Percentiles rank a stretch among this genome's conserved stretches.
These are phyloP conservation scores for Lyophyllum atratum DNA, from an alignment of 768 basidiomycete genomes.

Conservation along the genomic window DNA sequence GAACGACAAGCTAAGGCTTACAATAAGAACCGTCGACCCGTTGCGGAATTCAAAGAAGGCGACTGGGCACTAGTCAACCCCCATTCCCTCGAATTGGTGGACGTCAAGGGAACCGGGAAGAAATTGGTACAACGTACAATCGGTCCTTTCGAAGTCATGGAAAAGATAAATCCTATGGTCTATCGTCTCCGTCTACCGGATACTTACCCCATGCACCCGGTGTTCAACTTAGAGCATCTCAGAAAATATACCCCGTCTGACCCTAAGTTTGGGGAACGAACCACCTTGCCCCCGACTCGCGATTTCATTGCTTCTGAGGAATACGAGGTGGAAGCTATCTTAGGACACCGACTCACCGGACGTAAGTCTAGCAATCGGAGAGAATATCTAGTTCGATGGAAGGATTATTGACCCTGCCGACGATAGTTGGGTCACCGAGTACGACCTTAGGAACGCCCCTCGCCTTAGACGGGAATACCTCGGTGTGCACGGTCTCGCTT, in stretches of 20 bases:
- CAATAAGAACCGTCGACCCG: conserved; percentile 30
- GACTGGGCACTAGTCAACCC: neutral
- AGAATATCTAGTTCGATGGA: no score
- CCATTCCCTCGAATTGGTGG: neutral
- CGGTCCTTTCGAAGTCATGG: no score
- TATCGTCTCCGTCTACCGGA: conserved; percentile 23
- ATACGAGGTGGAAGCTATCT: neutral
- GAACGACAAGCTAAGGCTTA: neutral
- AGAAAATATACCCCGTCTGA: neutral
- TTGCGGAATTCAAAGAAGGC: neutral
- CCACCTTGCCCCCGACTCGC: neutral
- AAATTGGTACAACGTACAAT: no score
- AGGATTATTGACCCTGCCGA: neutral
- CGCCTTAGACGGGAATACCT: neutral
- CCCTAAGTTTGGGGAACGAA: neutral
- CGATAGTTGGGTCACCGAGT: neutral
- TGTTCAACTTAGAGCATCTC: conserved; percentile 12
- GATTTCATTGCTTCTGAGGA: neutral
- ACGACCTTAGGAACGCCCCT: neutral
- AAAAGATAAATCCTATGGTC: conserved; percentile 21
- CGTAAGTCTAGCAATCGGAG: no score
- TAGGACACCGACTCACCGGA: no score
- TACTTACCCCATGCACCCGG: conserved; percentile 26
- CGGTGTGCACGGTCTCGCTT: neutral
- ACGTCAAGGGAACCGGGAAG: no score